Evolutionary conservation across 164 flowering plant species (phyloP), one percentile per base, ranked within the genome.

Genomic region (Sextonia rubra): DNA sequence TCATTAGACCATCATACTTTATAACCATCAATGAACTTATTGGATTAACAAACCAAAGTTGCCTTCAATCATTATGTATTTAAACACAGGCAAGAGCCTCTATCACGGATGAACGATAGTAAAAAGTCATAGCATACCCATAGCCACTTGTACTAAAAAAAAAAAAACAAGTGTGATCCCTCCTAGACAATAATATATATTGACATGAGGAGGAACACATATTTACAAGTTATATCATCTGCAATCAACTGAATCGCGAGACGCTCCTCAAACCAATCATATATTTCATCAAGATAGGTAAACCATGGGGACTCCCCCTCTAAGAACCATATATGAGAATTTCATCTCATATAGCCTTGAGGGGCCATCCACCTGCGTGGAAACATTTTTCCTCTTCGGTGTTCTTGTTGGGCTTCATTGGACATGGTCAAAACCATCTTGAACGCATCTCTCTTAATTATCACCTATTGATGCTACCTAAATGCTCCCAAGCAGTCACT

Each of bases 111-210:
- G 15, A 15, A 23, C 29, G 0, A 63, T 23, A 63, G 29, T 63
- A 63, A 63, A 65, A 65, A 65, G 11, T 65, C 47, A 32, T 32
- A 9, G n/a, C 47, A 65, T 29, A 65, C 24, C 12, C 47, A n/a
- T 32, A 65, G 24, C 68, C n/a, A 65, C 68, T 65, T 32, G 47
- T 65, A 32, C 68, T 30, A n/a, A n/a, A n/a, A 65, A 32, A 12
- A 65, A 65, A 65, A 20, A 65, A 65, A 27, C 30, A 65, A 65
- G 47, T 65, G 68, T 12, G 44, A 32, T 65, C 3, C 18, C 47
- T 32, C n/a, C 20, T 65, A 6, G 47, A 32, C 68, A 65, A 65
- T 30, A 22, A 65, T 7, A 65, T 65, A 65, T 65, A 11, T 32
- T 65, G 15, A 23, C 30, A 62, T 24, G 65, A 62, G 29, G 27